Evolutionary conservation across 1,284 basidiomycete species (phyloP), one percentile per base, ranked within the genome.

Genomic region (Leccinum subrobustum): DNA sequence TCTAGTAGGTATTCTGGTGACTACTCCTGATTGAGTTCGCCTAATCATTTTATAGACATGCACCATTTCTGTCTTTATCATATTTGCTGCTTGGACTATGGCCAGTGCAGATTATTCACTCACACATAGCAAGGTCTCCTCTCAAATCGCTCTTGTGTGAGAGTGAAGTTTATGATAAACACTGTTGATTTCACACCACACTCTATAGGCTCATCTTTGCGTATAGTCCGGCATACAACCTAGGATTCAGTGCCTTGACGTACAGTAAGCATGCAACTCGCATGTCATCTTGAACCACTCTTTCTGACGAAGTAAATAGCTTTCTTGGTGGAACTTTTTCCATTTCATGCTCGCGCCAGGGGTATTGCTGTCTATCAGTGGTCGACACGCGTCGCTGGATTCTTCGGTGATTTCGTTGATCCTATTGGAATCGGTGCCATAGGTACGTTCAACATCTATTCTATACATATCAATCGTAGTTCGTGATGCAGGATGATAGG

Each of bases 241-340:
- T 69, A 16, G 68, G 11, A 23, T 61, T 59, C 33, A 44, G 3
- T 12, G 64, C 20, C 12, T 47, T 47, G 14, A 47, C 44, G 1
- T 47, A 47, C 6, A 47, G 44, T 47, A 47, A 47, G 44, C 12
- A 20, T 44, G 12, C 2, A 23, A 23, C 12, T 14, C 6, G 6
- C 6, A 7, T 47, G 6, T 23, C 12, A 47, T 47, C 20, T 44
- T 14, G 20, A 47, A 14, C 44, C 12, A 47, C 44, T 20, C 18
- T 47, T 47, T 44, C 44, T 47, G 12, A 47, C 3, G 44, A 23
- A 47, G 7, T n/a, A 7, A 60, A 58, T n/a, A 69, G 68, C 63
- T 11, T 71, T 39, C 42, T 27, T 70, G 54, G 63, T 68, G 3
- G 70, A 73, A 44, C 65, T 70, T n/a, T 70, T 73, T 23, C 70